Percentiles rank a stretch among this genome's conserved stretches.
Conservation (phyloP, 768 basidiomycete genomes). For the Boletus subcaerulescens region DNA sequence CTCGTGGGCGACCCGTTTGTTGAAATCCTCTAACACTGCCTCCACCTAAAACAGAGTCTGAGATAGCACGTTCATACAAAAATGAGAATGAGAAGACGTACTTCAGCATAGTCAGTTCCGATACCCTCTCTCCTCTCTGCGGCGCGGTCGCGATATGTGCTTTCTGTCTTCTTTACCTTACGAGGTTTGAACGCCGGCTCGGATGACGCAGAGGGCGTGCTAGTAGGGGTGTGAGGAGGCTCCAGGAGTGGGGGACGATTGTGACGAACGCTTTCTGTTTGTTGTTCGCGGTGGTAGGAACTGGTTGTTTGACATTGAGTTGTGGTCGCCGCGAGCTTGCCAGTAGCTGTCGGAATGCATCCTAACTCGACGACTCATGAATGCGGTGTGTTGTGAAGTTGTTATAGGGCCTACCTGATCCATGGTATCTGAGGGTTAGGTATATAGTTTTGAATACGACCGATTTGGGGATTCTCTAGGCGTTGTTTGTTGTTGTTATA, state of each 20-base stretch:
- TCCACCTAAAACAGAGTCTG: slow-evolving; percentile 52
- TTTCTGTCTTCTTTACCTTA: slow-evolving; percentile 63
- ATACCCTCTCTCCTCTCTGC: slow-evolving; percentile 65
- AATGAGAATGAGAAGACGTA: slow-evolving; percentile 25
- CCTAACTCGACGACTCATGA: slow-evolving; percentile 34
- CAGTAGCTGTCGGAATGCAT: slow-evolving; percentile 57
- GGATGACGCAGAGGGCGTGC: slow-evolving; percentile 48
- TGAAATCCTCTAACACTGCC: slow-evolving; percentile 79
- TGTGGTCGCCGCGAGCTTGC: slow-evolving; percentile 31
- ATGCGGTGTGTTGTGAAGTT: background rate
- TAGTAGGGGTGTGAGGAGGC: slow-evolving; percentile 15
- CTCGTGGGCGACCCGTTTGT: slow-evolving; percentile 55
- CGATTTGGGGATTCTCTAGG: background rate
- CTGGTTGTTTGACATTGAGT: slow-evolving; percentile 5
- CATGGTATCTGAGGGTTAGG: slow-evolving; percentile 14
- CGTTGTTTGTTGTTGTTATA: slow-evolving; percentile 31
- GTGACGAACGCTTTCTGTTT: slow-evolving; percentile 18
- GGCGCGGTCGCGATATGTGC: slow-evolving; percentile 71
- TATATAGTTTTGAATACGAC: background rate
- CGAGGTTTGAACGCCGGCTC: slow-evolving; percentile 79
- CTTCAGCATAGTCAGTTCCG: slow-evolving; percentile 73
- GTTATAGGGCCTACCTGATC: slow-evolving; percentile 22
- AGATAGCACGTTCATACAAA: background rate
- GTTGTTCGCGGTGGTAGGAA: background rate
- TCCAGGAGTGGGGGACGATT: background rate